Percentiles rank a stretch among this genome's conserved stretches.
phyloP scores from a whole-genome alignment of 2,329 filamentous ascomycete species.

The Aspergillus luchuensis region DNA sequence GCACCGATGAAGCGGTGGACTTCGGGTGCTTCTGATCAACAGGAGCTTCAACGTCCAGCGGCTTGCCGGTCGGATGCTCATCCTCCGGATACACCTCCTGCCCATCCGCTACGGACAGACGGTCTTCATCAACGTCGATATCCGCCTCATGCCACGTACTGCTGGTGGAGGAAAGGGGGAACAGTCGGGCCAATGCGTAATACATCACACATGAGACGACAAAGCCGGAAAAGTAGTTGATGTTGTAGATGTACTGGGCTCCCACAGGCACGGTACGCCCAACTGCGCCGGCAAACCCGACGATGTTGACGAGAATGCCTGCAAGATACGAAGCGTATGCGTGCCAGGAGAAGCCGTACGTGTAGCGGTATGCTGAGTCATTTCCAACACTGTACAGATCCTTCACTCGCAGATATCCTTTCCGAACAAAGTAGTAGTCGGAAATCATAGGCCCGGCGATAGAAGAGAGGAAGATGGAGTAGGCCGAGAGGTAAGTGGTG shows the following conservation, averaged over 20 bases:
- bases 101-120: constrained; percentile 34
- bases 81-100: constrained; percentile 35
- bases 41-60: constrained; percentile 12
- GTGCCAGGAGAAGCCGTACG: constrained; percentile 75
- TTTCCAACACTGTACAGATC: constrained; percentile 73
- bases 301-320: constrained; percentile 86
- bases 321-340: constrained; percentile 80
- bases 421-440: constrained; percentile 86
- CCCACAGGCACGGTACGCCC: constrained; percentile 71
- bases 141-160: constrained; percentile 75
- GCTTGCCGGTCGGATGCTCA: constrained; percentile 12
- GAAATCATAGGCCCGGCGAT: constrained; percentile 88
- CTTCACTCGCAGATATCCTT: constrained; percentile 75
- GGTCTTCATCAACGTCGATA: constrained; percentile 31
- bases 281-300: constrained; percentile 84
- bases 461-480: constrained; percentile 90
- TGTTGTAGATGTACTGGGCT: constrained; percentile 81
- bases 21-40: constrained; percentile 29
- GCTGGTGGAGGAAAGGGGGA: constrained; percentile 73
- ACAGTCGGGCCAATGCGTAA: constrained; percentile 68
- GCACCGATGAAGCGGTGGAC: constrained; percentile 10
- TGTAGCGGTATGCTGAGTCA: constrained; percentile 69
- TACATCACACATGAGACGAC: constrained; percentile 69
- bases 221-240: constrained; percentile 90
- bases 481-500: constrained; percentile 87